A percentile compares a stretch with the other conserved stretches of the same genome.
Conservation (phyloP, 129 eudicot species). For the Flaveria ramosissima region DNA sequence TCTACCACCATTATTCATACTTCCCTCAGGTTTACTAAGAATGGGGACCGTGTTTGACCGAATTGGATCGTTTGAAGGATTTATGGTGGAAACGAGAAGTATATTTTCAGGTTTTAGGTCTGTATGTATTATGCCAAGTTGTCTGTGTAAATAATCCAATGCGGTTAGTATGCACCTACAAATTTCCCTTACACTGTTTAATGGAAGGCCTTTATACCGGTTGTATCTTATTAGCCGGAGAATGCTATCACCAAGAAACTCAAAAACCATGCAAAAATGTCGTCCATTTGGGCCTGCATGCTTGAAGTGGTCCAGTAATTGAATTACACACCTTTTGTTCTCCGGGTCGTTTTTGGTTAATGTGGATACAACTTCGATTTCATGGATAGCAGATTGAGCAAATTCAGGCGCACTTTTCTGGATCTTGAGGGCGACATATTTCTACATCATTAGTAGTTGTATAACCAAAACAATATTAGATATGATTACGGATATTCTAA, state of each 20-base stretch:
- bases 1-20: constrained; percentile 69
- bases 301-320: constrained; percentile 82
- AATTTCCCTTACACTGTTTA: constrained; percentile 71
- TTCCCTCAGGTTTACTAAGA: constrained; percentile 81
- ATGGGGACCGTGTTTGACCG: constrained; percentile 63
- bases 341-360: constrained; percentile 70
- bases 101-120: constrained; percentile 97
- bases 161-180: constrained; percentile 87
- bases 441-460: constrained; percentile 37
- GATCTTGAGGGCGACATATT: constrained; percentile 87
- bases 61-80: constrained; percentile 81
- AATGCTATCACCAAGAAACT: constrained; percentile 90
- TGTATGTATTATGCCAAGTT: constrained; percentile 74
- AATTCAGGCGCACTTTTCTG: constrained; percentile 97
- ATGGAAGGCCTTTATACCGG: constrained; percentile 83
- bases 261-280: constrained; percentile 94
- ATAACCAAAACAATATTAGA: constrained; percentile 18
- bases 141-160: constrained; percentile 79
- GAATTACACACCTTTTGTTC: constrained; percentile 60
- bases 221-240: constrained; percentile 71
- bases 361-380: constrained; percentile 84
- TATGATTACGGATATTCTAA: background rate
- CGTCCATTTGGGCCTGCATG: constrained; percentile 95
- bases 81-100: constrained; percentile 81
- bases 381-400: constrained; percentile 88